phyloP scores from a whole-genome alignment of 192 early-diverging fungal species.

The Neocallimastix lanati region DNA sequence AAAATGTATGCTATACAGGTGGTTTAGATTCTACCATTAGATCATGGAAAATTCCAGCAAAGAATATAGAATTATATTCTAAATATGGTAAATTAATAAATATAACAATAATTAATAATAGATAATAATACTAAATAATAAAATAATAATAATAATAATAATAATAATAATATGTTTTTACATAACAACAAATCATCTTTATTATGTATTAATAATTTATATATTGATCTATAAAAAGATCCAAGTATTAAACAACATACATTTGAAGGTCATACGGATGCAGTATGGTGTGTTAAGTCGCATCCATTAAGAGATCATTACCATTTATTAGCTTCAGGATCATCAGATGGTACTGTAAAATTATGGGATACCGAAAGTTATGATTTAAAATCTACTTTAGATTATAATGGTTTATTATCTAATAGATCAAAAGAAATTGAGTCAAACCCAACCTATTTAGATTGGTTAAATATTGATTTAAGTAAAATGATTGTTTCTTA shows the following conservation, averaged over 20 bases:
- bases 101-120: too few species aligned
- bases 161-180: too few species aligned
- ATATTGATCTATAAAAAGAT: neutral
- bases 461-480: slow-evolving; percentile 39
- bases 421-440: neutral
- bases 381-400: slow-evolving; percentile 11
- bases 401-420: slow-evolving; percentile 9
- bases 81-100: slow-evolving; percentile 10
- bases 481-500: slow-evolving; percentile 44
- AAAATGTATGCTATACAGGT: slow-evolving; percentile 47
- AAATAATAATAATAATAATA: too few species aligned
- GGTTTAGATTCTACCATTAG: slow-evolving; percentile 55
- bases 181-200: too few species aligned
- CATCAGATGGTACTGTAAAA: slow-evolving; percentile 63
- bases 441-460: slow-evolving; percentile 39
- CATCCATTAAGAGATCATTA: slow-evolving; percentile 29
- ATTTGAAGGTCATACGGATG: slow-evolving; percentile 62
- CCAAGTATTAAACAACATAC: slow-evolving; percentile 19
- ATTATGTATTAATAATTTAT: too few species aligned
- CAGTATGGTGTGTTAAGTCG: slow-evolving; percentile 65
- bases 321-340: slow-evolving; percentile 46
- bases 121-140: too few species aligned
- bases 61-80: slow-evolving; percentile 30
- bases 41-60: slow-evolving; percentile 37
- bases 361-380: slow-evolving; percentile 46